These are phyloP conservation scores for Chlorella ohadii DNA, from an alignment of 139 green algal species.

Conservation along the genomic window DNA sequence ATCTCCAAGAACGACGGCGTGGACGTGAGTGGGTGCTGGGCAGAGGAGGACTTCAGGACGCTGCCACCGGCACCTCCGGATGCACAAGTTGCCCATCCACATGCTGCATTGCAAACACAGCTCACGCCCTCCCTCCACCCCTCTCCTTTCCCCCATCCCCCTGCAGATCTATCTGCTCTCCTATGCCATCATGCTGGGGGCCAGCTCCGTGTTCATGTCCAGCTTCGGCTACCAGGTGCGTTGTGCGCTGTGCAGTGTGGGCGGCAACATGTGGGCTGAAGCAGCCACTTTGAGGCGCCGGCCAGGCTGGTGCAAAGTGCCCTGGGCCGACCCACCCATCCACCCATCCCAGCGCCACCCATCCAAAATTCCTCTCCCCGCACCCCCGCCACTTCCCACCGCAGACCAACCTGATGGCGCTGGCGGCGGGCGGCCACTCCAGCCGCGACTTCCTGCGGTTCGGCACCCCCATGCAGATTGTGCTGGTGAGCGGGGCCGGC, in stretches of 20 bases:
- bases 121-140: not conserved
- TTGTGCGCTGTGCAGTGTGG: too few species aligned
- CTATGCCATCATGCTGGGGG: constrained; percentile 63
- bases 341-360: too few species aligned
- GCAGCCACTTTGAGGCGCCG: too few species aligned
- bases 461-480: constrained; percentile 38
- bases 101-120: too few species aligned
- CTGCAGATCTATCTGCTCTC: constrained; percentile 46
- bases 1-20: constrained; percentile 48
- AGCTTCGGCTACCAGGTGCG: constrained; percentile 69
- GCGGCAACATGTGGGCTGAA: too few species aligned
- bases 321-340: too few species aligned
- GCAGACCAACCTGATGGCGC: constrained; percentile 82
- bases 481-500: not conserved
- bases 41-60: too few species aligned
- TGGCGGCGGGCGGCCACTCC: constrained; percentile 65
- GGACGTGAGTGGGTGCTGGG: constrained; percentile 20
- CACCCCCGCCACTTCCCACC: too few species aligned
- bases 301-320: too few species aligned
- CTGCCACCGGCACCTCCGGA: too few species aligned
- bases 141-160: too few species aligned
- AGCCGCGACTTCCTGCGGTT: constrained; percentile 67
- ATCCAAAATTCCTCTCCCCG: not conserved
- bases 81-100: too few species aligned
- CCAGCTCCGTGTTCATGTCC: constrained; percentile 65